Conservation (phyloP, 805 yeast genomes). For the Candida qinlingensis region DNA sequence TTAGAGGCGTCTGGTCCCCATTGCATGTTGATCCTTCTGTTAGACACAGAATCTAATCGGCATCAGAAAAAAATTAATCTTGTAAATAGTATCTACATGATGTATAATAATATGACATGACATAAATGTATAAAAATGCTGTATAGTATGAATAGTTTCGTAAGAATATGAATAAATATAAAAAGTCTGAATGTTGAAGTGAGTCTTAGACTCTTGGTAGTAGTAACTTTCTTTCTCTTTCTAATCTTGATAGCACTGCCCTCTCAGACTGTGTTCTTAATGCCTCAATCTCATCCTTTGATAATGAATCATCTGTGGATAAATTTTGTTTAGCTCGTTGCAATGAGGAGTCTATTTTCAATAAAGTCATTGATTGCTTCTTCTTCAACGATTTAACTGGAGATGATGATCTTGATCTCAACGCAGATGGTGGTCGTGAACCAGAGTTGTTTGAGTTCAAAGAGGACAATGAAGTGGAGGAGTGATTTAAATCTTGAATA, state of each 20-base stretch:
- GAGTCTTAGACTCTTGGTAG: not conserved
- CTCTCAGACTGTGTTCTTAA: conserved; percentile 20
- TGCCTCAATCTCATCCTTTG: conserved; percentile 16
- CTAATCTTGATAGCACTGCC: conserved; percentile 24
- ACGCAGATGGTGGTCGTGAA: conserved; percentile 14
- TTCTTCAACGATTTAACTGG: conserved; percentile 22
- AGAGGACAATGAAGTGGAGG: conserved; percentile 1
- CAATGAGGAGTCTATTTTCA: conserved; percentile 19
- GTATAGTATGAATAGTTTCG: not conserved
- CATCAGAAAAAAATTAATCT: too few species aligned
- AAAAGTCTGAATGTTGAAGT: not conserved
- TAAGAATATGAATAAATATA: not conserved
- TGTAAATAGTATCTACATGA: not conserved
- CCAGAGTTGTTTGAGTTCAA: conserved; percentile 2
- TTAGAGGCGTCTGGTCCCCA: conserved; percentile 98
- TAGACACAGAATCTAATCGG: conserved; percentile 33
- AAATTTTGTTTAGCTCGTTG: not conserved
- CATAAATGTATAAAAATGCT: not conserved
- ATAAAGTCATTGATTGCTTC: conserved; percentile 23
- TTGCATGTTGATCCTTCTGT: conserved; percentile 60
- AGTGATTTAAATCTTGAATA: not conserved
- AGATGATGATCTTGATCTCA: conserved; percentile 23
- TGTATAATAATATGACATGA: not conserved
- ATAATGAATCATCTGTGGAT: conserved; percentile 9
- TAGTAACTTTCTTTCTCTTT: conserved; percentile 20